Conservation (phyloP, 2,329 filamentous ascomycete genomes). For the Fusarium xyrophilum region DNA sequence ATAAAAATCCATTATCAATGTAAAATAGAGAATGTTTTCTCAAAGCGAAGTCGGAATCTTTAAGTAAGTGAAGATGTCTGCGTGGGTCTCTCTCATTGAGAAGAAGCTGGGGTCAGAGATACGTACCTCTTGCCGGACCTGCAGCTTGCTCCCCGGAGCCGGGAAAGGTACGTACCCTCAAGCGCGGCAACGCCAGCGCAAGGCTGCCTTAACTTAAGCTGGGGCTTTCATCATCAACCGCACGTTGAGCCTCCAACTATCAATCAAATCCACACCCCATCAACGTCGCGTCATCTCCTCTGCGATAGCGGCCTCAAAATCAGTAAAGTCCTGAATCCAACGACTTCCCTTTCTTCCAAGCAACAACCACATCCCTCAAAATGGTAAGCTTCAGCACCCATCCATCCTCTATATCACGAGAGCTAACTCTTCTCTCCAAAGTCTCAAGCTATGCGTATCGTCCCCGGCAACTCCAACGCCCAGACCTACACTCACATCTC, state of each 20-base stretch:
- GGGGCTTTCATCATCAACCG: slow-evolving; percentile 36
- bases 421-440: slow-evolving; percentile 34
- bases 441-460: slow-evolving; percentile 83
- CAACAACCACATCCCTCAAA: slow-evolving; percentile 44
- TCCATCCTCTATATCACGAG: slow-evolving; percentile 7
- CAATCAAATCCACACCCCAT: neutral
- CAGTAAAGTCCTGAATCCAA: neutral
- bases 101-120: neutral
- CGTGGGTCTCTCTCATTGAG: slow-evolving; percentile 20
- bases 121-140: slow-evolving; percentile 7
- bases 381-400: slow-evolving; percentile 54
- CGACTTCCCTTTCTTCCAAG: neutral
- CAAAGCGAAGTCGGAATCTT: slow-evolving; percentile 30
- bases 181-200: slow-evolving; percentile 31
- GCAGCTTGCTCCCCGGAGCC: slow-evolving; percentile 14
- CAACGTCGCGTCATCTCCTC: slow-evolving; percentile 5
- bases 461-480: slow-evolving; percentile 72
- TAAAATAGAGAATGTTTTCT: neutral
- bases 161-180: slow-evolving; percentile 33
- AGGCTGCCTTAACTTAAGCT: slow-evolving; percentile 37
- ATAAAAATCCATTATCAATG: slow-evolving; percentile 16
- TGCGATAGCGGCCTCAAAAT: neutral
- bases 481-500: slow-evolving; percentile 69
- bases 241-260: slow-evolving; percentile 1
- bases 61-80: slow-evolving; percentile 27